Conservation (phyloP, 108 stramenopile species). For the Parietichytrium sp. region DNA sequence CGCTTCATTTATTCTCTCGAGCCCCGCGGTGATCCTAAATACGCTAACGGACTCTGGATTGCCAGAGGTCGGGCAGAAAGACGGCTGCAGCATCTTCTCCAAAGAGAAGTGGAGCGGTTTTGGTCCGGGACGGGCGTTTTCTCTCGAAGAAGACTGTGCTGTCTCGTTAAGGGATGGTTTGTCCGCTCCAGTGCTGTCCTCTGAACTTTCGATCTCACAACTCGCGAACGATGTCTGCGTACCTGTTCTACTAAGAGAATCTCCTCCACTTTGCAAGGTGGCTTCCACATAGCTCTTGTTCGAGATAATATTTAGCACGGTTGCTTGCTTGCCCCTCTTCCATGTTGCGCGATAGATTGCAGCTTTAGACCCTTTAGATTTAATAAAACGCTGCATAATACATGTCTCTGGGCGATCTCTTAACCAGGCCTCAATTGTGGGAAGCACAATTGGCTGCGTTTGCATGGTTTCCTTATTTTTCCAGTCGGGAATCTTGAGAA, state of each 20-base stretch:
- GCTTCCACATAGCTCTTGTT: neutral
- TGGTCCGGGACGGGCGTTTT: too few relatives aligned
- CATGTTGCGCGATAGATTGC: constrained; percentile 24
- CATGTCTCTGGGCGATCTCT: neutral
- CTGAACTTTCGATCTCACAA: neutral
- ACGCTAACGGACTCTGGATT: neutral
- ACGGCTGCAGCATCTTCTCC: neutral
- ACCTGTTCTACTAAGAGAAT: neutral
- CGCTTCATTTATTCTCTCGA: neutral
- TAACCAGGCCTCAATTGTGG: neutral
- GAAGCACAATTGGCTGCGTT: neutral
- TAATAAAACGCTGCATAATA: neutral
- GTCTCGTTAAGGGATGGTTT: too few relatives aligned
- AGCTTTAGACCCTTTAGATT: neutral
- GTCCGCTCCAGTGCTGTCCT: neutral
- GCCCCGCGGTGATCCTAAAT: neutral
- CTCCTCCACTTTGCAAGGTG: neutral
- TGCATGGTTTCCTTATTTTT: neutral
- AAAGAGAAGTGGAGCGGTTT: neutral
- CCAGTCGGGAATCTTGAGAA: neutral
- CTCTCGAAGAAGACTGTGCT: too few relatives aligned
- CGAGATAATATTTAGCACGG: neutral
- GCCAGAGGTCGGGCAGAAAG: neutral
- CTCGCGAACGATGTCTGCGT: neutral
- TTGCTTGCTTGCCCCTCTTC: neutral